phyloP scores from a whole-genome alignment of 108 stramenopile genomes.

The Cyclotella choctawhatcheeana region DNA sequence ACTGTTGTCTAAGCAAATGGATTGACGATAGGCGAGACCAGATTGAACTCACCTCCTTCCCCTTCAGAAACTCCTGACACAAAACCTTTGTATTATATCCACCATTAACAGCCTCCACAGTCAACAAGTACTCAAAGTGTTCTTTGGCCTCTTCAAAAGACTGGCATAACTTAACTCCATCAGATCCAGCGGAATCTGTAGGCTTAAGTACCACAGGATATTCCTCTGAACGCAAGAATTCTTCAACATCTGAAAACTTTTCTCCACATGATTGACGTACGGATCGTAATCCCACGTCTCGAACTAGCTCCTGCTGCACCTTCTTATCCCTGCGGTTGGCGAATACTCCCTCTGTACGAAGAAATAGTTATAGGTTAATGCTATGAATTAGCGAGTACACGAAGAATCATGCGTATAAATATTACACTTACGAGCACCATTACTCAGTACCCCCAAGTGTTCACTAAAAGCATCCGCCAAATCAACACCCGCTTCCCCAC shows the following conservation, averaged over 20 bases:
- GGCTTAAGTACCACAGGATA: conserved; percentile 93
- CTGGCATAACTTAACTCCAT: conserved; percentile 93
- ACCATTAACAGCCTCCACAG: conserved; percentile 89
- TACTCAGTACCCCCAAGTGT: conserved; percentile 65
- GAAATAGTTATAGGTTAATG: neutral
- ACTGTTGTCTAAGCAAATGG: neutral
- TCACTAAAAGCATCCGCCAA: conserved; percentile 74
- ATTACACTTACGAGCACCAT: conserved; percentile 54
- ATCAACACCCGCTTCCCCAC: conserved; percentile 88
- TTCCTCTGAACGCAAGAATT: conserved; percentile 64
- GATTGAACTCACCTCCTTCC: conserved; percentile 60
- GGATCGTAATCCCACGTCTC: conserved; percentile 70
- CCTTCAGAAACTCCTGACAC: conserved; percentile 90
- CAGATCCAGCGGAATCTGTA: conserved; percentile 91
- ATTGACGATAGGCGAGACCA: neutral
- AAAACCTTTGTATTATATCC: conserved; percentile 83
- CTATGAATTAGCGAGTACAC: no score
- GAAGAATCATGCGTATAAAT: no score
- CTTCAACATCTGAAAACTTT: conserved; percentile 70
- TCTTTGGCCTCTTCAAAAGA: conserved; percentile 86
- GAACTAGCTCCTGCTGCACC: conserved; percentile 83
- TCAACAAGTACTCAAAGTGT: conserved; percentile 88
- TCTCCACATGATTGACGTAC: conserved; percentile 84
- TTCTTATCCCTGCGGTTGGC: conserved; percentile 87
- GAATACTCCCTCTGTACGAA: conserved; percentile 41